phyloP scores from a whole-genome alignment of 345 rosid genomes.

The Lumnitzera racemosa region DNA sequence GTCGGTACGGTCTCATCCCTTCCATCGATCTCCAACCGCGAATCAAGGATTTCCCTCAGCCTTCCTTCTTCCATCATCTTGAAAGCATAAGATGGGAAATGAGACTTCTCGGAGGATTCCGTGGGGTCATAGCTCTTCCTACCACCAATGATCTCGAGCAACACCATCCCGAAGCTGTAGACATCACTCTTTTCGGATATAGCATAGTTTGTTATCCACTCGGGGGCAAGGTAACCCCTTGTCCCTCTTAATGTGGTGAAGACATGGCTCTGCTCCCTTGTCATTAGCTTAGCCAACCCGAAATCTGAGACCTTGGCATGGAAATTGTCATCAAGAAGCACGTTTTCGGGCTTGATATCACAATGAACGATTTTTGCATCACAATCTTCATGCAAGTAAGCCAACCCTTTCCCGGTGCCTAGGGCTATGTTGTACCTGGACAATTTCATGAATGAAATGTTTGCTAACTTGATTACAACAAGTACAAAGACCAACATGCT shows the following conservation, averaged over 20 bases:
- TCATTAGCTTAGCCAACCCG: conserved; percentile 89
- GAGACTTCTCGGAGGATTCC: conserved; percentile 64
- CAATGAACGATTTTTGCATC: conserved; percentile 79
- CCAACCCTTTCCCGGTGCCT: conserved; percentile 86
- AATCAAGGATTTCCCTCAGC: conserved; percentile 56
- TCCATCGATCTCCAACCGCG: conserved; percentile 32
- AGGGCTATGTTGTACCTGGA: conserved; percentile 48
- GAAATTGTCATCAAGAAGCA: conserved; percentile 69
- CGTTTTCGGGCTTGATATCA: conserved; percentile 92
- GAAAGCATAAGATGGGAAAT: conserved; percentile 82
- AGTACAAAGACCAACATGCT: too few relatives aligned
- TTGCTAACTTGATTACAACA: too few relatives aligned
- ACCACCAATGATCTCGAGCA: conserved; percentile 83
- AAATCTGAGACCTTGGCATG: conserved; percentile 91
- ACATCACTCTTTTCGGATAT: conserved; percentile 95
- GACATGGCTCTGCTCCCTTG: conserved; percentile 84
- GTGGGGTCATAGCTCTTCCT: conserved; percentile 64
- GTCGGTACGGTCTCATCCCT: conserved; percentile 40
- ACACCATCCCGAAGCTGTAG: conserved; percentile 83
- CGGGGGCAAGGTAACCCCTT: conserved; percentile 89
- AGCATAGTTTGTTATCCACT: conserved; percentile 91
- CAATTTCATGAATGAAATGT: too few relatives aligned
- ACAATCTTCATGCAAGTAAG: conserved; percentile 88
- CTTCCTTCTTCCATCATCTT: conserved; percentile 92
- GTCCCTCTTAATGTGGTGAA: conserved; percentile 90